phyloP scores from a whole-genome alignment of 2,329 filamentous ascomycete genomes.

The Metarhizium humberi region DNA sequence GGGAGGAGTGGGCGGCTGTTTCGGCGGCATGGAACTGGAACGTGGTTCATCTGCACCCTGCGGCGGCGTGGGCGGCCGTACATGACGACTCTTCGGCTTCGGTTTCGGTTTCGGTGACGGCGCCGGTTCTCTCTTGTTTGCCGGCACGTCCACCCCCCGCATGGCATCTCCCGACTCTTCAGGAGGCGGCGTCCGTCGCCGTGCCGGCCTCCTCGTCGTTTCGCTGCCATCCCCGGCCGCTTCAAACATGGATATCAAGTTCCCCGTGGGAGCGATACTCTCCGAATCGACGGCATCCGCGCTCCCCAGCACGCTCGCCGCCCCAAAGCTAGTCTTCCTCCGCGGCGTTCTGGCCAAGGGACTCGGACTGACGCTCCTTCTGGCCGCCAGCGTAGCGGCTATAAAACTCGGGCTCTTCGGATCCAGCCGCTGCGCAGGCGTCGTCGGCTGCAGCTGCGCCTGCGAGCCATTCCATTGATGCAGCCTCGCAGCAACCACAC shows the following conservation, averaged over 20 bases:
- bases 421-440: constrained; percentile 16
- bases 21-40: neutral
- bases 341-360: constrained; percentile 13
- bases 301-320: constrained; percentile 16
- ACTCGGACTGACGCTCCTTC: constrained; percentile 35
- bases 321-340: constrained; percentile 21
- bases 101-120: neutral
- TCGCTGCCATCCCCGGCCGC: constrained; percentile 25
- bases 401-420: constrained; percentile 46
- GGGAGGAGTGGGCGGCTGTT: constrained; percentile 1
- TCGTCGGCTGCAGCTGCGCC: neutral
- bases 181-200: neutral
- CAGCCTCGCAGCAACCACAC: constrained; percentile 11
- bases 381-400: constrained; percentile 49
- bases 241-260: constrained; percentile 63
- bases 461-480: constrained; percentile 13
- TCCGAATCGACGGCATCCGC: constrained; percentile 35
- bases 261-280: constrained; percentile 51
- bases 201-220: constrained; percentile 22
- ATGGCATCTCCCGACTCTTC: neutral
- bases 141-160: neutral
- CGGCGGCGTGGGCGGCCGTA: neutral
- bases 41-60: neutral
- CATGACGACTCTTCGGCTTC: neutral
- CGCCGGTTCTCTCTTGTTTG: neutral